Evolutionary conservation across 768 basidiomycete genomes (phyloP), one percentile per base, ranked within the genome.

Genomic region (Amanita molliuscula): DNA sequence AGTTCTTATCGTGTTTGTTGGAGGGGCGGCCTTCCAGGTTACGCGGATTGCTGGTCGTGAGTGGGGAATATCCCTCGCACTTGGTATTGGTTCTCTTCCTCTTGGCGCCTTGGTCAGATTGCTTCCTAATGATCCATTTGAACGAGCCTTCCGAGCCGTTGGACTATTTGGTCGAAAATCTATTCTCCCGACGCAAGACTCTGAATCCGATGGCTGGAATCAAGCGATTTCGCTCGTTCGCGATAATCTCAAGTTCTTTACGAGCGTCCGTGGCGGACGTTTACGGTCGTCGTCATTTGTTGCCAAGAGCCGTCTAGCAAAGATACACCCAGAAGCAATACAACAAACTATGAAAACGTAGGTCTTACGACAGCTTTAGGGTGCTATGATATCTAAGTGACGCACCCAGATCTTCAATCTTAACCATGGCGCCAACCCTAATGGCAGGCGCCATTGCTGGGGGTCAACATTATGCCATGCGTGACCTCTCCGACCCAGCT

Each of bases 61-160:
- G 64, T 99, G 96, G 96, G 93, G 81, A 47, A 89, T 98, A 56
- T 88, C 89, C 0, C 69, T 99, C 34, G 84, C 90, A 44, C 76
- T 97, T 29, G 96, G 95, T 31, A 54, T 84, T 37, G 78, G 92
- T 42, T 84, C 96, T 8, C 79, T 98, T 40, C 96, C 95, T 4
- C 74, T 95, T 58, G 96, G 91, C 47, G 82, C 72, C 33, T 59
- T 92, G 54, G 76, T 94, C 53, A 88, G 95, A 37, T 65, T 81
- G 18, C 63, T 94, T 25, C 95, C 95, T 42, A 92, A 85, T 59
- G 76, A 59, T 29, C 88, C 90, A 0, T 81, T 92, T 60, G 86
- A 89, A 57, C 74, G 56, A 40, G 36, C 67, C n/a, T 75, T 74
- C 64, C 62, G 68, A 46, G 54, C 58, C 16, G 18, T 79, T 13